These are phyloP conservation scores for Backusella circina DNA, from an alignment of 192 early-diverging fungal species.

Conservation along the genomic window DNA sequence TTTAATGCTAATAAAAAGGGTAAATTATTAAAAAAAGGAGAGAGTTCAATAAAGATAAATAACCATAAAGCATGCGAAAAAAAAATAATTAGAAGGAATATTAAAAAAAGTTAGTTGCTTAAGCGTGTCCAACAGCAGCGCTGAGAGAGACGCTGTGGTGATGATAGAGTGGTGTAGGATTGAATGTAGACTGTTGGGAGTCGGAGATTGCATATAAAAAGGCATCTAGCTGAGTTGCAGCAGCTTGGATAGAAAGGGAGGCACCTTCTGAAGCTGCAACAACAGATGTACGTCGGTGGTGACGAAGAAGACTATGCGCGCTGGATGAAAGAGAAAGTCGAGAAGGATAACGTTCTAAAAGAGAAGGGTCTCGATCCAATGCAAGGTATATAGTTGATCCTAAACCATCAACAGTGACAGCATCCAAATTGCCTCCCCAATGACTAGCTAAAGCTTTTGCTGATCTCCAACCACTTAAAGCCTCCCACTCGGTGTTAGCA, in stretches of 20 bases:
- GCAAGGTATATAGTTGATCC: constrained; percentile 28
- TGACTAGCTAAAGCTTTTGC: constrained; percentile 16
- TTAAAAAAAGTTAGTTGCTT: constrained; percentile 3
- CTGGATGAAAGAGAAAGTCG: neutral
- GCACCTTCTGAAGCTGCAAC: neutral
- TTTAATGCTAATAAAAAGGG: constrained; percentile 7
- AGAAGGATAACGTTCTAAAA: constrained; percentile 18
- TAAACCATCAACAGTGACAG: constrained; percentile 13
- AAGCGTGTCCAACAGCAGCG: constrained; percentile 25
- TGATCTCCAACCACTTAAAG: constrained; percentile 14
- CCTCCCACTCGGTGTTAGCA: constrained; percentile 8
- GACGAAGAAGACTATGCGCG: constrained; percentile 13
- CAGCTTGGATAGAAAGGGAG: constrained; percentile 13
- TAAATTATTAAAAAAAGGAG: neutral
- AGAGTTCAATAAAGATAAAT: constrained; percentile 9
- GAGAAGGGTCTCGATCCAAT: constrained; percentile 18
- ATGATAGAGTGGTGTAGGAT: constrained; percentile 11
- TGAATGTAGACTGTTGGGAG: neutral
- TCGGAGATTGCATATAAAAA: constrained; percentile 25
- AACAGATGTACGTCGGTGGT: constrained; percentile 6
- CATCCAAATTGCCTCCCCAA: constrained; percentile 20
- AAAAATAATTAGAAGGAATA: neutral
- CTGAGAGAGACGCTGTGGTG: constrained; percentile 19
- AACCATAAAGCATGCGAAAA: neutral
- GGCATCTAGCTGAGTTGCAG: constrained; percentile 18